Conservation (phyloP, 805 yeast species). For the Wickerhamiella dianesei region DNA sequence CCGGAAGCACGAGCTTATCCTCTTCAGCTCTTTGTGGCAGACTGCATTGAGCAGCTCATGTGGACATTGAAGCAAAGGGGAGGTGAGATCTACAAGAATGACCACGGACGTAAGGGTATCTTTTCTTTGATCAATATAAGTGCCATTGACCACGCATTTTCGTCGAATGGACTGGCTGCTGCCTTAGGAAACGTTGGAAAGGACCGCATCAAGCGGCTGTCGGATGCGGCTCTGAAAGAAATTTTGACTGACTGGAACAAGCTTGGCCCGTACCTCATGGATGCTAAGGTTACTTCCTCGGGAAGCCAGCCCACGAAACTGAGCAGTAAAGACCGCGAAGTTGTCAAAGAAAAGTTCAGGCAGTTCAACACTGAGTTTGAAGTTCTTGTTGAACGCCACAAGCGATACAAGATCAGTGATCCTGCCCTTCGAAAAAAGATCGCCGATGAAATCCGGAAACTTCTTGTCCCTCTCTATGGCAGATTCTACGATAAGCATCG, state of each 20-base stretch:
- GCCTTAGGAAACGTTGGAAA: conserved; percentile 13
- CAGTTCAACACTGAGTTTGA: conserved; percentile 77
- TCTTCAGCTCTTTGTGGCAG: conserved; percentile 45
- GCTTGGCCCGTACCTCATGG: conserved; percentile 64
- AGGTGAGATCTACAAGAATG: conserved; percentile 31
- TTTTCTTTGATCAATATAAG: conserved; percentile 30
- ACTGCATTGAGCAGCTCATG: conserved; percentile 61
- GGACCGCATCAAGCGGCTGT: conserved; percentile 44
- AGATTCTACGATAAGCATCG: conserved; percentile 71
- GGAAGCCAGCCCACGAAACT: conserved; percentile 24
- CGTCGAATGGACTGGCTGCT: conserved; percentile 33
- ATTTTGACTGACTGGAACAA: conserved; percentile 65
- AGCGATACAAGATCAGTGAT: conserved; percentile 53
- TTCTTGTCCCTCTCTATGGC: conserved; percentile 72
- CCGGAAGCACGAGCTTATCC: conserved; percentile 33
- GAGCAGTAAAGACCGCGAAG: conserved; percentile 56
- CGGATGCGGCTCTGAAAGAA: conserved; percentile 35
- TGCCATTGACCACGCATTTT: conserved; percentile 14
- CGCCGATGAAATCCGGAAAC: conserved; percentile 47
- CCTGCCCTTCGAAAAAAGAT: conserved; percentile 48
- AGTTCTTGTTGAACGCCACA: conserved; percentile 52
- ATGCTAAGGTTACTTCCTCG: conserved; percentile 57
- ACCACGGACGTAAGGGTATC: conserved; percentile 23
- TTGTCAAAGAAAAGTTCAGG: conserved; percentile 69
- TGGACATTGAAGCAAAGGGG: conserved; percentile 41